Conservation (phyloP, 2,329 filamentous ascomycete species). For the Cercospora berteroae region DNA sequence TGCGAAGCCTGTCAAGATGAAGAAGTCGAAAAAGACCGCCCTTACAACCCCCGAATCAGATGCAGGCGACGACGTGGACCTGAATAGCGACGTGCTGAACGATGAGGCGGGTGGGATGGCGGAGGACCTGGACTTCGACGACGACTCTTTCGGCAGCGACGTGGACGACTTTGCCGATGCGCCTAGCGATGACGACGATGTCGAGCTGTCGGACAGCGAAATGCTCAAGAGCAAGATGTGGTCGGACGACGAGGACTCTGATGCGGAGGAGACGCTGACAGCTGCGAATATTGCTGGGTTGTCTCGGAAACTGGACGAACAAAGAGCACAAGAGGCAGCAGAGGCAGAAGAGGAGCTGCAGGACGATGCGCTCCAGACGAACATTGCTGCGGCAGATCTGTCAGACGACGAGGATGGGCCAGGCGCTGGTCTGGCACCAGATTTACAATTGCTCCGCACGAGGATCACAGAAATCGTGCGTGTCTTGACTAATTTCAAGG, state of each 20-base stretch:
- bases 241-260: slow-evolving; percentile 88
- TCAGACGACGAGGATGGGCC: slow-evolving; percentile 59
- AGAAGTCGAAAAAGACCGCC: slow-evolving; percentile 36
- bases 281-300: slow-evolving; percentile 95
- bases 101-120: slow-evolving; percentile 49
- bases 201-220: slow-evolving; percentile 65
- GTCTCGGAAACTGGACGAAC: slow-evolving; percentile 76
- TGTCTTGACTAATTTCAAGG: slow-evolving; percentile 83
- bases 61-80: slow-evolving; percentile 27
- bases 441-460: slow-evolving; percentile 82
- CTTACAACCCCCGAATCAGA: slow-evolving; percentile 38
- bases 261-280: slow-evolving; percentile 85
- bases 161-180: slow-evolving; percentile 37
- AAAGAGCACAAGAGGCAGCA: slow-evolving; percentile 73
- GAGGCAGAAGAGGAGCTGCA: slow-evolving; percentile 83
- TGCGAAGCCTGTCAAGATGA: slow-evolving; percentile 6
- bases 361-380: slow-evolving; percentile 84
- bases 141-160: slow-evolving; percentile 36
- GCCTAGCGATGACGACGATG: slow-evolving; percentile 42
- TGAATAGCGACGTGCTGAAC: slow-evolving; percentile 41
- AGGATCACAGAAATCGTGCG: slow-evolving; percentile 92
- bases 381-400: slow-evolving; percentile 72
- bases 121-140: slow-evolving; percentile 32
- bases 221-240: slow-evolving; percentile 65
- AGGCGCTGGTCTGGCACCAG: slow-evolving; percentile 72